A percentile compares a stretch with the other conserved stretches of the same genome.
These are phyloP conservation scores for Myriosclerotinia scirpicola DNA, from an alignment of 2,329 filamentous ascomycete genomes.

Conservation along the genomic window DNA sequence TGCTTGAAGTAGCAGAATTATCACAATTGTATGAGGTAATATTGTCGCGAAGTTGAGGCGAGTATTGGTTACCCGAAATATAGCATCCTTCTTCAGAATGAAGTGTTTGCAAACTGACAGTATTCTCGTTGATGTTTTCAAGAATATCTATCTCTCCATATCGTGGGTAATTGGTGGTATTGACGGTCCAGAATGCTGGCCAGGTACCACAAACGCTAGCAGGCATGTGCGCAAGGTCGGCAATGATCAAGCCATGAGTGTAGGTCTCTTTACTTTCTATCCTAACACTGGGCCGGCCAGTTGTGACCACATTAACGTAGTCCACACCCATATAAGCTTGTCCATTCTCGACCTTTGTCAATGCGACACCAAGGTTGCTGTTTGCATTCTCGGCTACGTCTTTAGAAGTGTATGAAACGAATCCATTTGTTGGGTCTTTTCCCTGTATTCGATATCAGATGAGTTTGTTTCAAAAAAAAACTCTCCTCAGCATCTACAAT, in stretches of 20 bases:
- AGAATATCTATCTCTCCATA: slow-evolving; percentile 65
- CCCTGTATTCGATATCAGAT: slow-evolving; percentile 29
- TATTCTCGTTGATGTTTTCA: slow-evolving; percentile 64
- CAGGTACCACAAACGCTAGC: slow-evolving; percentile 70
- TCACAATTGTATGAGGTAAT: slow-evolving; percentile 32
- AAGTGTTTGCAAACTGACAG: slow-evolving; percentile 59
- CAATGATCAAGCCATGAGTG: slow-evolving; percentile 65
- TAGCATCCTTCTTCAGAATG: slow-evolving; percentile 54
- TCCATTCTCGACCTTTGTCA: slow-evolving; percentile 55
- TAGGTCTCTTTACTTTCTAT: slow-evolving; percentile 63
- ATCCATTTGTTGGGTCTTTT: slow-evolving; percentile 64
- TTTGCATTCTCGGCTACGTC: slow-evolving; percentile 52
- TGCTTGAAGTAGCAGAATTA: slow-evolving; percentile 34
- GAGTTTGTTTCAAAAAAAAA: not conserved
- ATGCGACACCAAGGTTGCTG: slow-evolving; percentile 30
- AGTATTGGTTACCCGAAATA: slow-evolving; percentile 36
- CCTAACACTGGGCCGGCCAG: slow-evolving; percentile 64
- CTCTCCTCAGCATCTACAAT: not conserved
- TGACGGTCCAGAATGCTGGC: slow-evolving; percentile 63
- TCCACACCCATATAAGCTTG: slow-evolving; percentile 70
- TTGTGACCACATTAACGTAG: slow-evolving; percentile 52
- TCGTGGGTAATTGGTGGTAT: slow-evolving; percentile 58
- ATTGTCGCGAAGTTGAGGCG: slow-evolving; percentile 5
- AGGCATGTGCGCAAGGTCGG: slow-evolving; percentile 65
- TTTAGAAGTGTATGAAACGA: slow-evolving; percentile 58